Evolutionary conservation across 176 grass and related monocot genomes (phyloP), one percentile per base, ranked within the genome.

Genomic region (Paspalum notatum): DNA sequence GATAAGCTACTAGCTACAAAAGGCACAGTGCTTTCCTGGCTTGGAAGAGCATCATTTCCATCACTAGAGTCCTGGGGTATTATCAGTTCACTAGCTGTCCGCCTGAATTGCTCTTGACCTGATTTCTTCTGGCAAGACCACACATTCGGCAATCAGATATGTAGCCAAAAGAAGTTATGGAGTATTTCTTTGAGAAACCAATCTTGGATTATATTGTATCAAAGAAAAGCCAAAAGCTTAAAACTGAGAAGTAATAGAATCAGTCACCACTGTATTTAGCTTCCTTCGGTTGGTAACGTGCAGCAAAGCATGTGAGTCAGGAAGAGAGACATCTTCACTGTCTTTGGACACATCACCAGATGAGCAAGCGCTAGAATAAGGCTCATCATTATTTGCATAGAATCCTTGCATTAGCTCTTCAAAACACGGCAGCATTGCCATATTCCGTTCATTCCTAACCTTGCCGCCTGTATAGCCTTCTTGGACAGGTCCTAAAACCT

Each of bases 261-360:
- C 81, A 77, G 15, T 55, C 53, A 85, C 90, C 76, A 27, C 81
- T 81, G 58, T 62, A 82, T 72, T 90, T 38, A 73, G 59, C 80
- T 90, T 97, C 80, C 91, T 97, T 90, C 92, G 79, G 66, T 83
- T 94, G 25, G 91, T 97, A 78, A 97, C 92, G 82, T 92, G 78
- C 59, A 92, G 53, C 46, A 97, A 87, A 83, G 90, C 81, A 81
- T 89, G 80, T 83, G 87, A 89, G 68, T 94, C 87, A 69, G 88
- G 87, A 70, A 97, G 84, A 92, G 77, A 71, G 86, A 80, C 57
- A 68, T 89, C 83, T 60, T 74, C 72, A 25, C 1, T n/a, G 49
- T 90, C 82, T 74, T 84, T 76, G 49, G 79, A 85, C 32, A 72
- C 8, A 60, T 85, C 75, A 87, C 62, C 76, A 63, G 67, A 62